Evolutionary conservation across 345 rosid genomes (phyloP).

Genomic region (Corchorus capsularis): DNA sequence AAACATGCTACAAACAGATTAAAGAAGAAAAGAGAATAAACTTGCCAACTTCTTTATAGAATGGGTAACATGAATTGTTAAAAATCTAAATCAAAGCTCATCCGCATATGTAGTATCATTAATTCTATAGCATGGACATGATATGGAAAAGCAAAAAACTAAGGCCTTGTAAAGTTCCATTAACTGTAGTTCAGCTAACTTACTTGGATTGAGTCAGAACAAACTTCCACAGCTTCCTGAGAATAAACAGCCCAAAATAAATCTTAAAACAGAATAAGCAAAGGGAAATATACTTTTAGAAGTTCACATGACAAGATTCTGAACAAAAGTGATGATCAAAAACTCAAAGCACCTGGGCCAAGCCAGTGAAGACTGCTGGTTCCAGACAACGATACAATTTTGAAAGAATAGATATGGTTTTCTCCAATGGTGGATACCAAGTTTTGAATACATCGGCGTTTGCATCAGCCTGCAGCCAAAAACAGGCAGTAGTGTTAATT

Average conservation of each 20-base stretch:
- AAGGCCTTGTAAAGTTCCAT: background rate
- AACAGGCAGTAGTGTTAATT: conserved; percentile 2
- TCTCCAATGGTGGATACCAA: conserved; percentile 98
- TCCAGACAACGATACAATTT: conserved; percentile 89
- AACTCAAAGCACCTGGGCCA: conserved; percentile 78
- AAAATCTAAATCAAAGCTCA: conserved; percentile 12
- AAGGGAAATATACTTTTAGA: conserved; percentile 5
- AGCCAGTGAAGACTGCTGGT: conserved; percentile 84
- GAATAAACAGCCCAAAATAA: conserved; percentile 26
- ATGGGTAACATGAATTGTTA: background rate
- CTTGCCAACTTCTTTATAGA: background rate
- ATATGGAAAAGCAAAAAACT: background rate
- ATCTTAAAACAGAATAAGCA: conserved; percentile 22
- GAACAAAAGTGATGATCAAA: conserved; percentile 12
- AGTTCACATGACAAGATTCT: conserved; percentile 5
- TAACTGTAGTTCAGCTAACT: conserved; percentile 35
- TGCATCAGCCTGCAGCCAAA: conserved; percentile 56
- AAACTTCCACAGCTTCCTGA: conserved; percentile 99
- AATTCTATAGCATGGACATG: background rate
- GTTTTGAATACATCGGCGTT: conserved; percentile 65
- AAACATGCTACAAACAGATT: background rate
- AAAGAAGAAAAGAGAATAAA: background rate
- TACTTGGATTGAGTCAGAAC: conserved; percentile 87
- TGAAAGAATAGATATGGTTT: conserved; percentile 87
- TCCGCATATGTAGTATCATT: background rate